Evolutionary conservation across 805 yeast genomes (phyloP), one percentile per base, ranked within the genome.

Genomic region (Ogataea pignaliae): DNA sequence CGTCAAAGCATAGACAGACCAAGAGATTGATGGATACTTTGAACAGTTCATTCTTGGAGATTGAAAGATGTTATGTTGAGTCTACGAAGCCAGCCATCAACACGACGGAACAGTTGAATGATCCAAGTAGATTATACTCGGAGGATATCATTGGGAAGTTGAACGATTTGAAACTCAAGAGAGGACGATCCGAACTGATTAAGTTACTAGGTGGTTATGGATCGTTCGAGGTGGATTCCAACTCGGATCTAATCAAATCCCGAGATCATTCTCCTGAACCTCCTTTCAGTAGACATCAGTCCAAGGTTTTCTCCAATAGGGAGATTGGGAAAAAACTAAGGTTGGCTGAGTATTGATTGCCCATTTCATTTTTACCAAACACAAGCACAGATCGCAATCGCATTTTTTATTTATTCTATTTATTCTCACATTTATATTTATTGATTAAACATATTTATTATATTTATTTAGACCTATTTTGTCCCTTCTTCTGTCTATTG

Each of bases 1-100:
- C 93, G 26, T 88, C 96, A 12, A 89, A 88, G 65, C 90, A 85
- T 64, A 75, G 97, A 44, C 97, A 89, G 67, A 88, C 96, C 0
- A 73, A 76, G 50, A 73, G 97, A 56, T 86, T 86, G 53, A 70
- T 78, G 56, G 84, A 76, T 56, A 87, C 88, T 21, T 75, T 82
- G 63, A 75, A 74, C 53, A 77, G 79, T 48, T 85, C 77, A 51
- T 72, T 78, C 47, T 68, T 70, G 54, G 91, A 81, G 54, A 73
- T 79, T 57, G 80, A 70, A 64, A 71, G 66, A 52, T 75, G 70
- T 51, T 74, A 70, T 57, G 62, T 64, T 40, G 71, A 68, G 21
- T 57, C 67, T 8, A 40, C 57, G 10, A 52, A 39, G 40, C 54
- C 55, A 2, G 53, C 39, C 15, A 16, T 13, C n/a, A 37, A 26